Base-by-base conservation (phyloP, 2,329 filamentous ascomycete genomes). In the Ramularia collo-cygni region DNA sequence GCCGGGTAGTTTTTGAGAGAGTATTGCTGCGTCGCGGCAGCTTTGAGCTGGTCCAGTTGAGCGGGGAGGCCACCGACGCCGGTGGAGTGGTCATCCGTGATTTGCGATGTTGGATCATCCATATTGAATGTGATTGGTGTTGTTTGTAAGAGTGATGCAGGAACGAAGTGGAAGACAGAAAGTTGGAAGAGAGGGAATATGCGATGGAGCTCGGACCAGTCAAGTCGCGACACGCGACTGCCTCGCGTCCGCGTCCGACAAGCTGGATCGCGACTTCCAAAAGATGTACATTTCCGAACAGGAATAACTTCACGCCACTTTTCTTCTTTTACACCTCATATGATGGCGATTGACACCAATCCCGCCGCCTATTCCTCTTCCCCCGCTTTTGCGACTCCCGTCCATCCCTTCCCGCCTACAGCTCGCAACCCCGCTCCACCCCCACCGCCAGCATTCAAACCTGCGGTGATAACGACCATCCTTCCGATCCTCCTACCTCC, bases 401-500 rank as follows among this genome's bases (percentile, higher is more conserved):
- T 79, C 30, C 84, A 92, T 60, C 85, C 88, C 31, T 76, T 92
- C 37, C 47, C 52, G 4, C 33, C 43, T 43, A 47, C 39, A 37
- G 35, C 45, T 17, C n/a, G 19, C n/a, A 34, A 41, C 35, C 53
- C 46, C 40, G 46, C 48, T 19, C 76, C 75, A 53, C 77, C 81
- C 12, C 64, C 64, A 37, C 64, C 68, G 47, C 65, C 69, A 26
- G 60, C 58, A 6, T 64, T 68, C 38, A 73, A 71, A 50, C 73
- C 79, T 9, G 28, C 51, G 2, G 72, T 72, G 16, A 73, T 70
- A 44, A 63, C 71, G 4, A 75, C 79, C 5, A 84, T 96, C 34
- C 72, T 98, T 1, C 88, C 92, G 3, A 92, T 98, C 42, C 73
- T 94, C 26, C 79, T 98, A 4, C 89, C 90, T 3, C 85, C 89